Evolutionary conservation across 176 grass and related monocot genomes (phyloP), one percentile per base, ranked within the genome.

Genomic region (Hordeum vulgare): DNA sequence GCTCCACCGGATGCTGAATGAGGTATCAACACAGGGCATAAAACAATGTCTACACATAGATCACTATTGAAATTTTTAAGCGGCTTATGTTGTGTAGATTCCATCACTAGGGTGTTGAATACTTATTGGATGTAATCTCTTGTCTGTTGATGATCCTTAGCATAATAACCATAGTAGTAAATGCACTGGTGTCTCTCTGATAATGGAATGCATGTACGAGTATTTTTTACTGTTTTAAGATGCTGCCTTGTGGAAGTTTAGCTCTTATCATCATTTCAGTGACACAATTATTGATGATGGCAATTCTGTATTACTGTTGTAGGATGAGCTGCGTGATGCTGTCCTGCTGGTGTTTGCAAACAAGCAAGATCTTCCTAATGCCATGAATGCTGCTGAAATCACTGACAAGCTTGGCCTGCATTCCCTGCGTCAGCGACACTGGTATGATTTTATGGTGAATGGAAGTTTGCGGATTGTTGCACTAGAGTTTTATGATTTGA

Each of bases 1-100:
- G 82, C 93, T 95, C 25, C 93, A 95, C 68, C 81, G 93, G 41
- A 95, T 95, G 93, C 88, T 95, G 67, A 92, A 92, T 20, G 93
- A 95, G 90, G 93, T 94, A 86, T 56, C 11, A 34, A 10, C 5
- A 4, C 40, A 67, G 9, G 64, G 24, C 17, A 36, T n/a, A 11
- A 57, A 42, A 13, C 15, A 51, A 29, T 33, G 1, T 49, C 26
- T 47, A n/a, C 25, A 31, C 17, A 45, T 79, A 24, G 26, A 17
- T n/a, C 10, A n/a, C 9, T 80, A 61, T 53, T 15, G 35, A 31
- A 8, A 74, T 25, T 66, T 11, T 41, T 35, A 24, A 6, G 6
- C 65, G 17, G 0, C 5, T 1, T 84, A 18, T 28, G 27, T 4
- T 35, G 26, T 66, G 3, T 72, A 73, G 3, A 21, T 84, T 88